A percentile compares a stretch with the other conserved stretches of the same genome.
Conservation (phyloP, 352 stramenopile species). For the Phytophthora fragariaefolia region DNA sequence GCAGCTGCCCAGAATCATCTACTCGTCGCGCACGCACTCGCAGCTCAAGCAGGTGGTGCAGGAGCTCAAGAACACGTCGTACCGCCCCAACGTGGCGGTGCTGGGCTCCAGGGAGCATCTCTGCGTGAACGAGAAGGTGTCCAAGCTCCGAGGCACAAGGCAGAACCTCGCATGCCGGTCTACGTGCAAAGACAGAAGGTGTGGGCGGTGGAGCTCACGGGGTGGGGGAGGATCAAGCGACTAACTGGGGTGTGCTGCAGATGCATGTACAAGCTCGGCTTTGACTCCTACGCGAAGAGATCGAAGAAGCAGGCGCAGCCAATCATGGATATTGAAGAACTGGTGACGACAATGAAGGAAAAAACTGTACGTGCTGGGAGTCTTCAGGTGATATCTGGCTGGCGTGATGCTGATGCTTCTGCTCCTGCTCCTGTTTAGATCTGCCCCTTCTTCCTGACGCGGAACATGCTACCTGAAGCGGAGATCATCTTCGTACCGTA, state of each 20-base stretch:
- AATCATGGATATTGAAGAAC: constrained; percentile 99
- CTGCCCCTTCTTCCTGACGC: constrained; percentile 98
- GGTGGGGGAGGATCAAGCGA: too few species aligned
- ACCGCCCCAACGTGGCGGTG: constrained; percentile 88
- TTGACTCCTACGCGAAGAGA: constrained; percentile 64
- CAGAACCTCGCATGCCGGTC: constrained; percentile 90
- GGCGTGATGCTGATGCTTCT: too few species aligned
- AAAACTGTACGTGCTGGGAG: constrained; percentile 50
- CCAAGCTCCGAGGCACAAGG: constrained; percentile 78
- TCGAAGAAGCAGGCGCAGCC: constrained; percentile 59
- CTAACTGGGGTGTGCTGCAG: constrained; percentile 35
- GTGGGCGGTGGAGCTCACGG: too few species aligned
- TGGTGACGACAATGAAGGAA: constrained; percentile 90
- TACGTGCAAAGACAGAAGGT: constrained; percentile 91
- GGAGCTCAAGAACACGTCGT: constrained; percentile 96
- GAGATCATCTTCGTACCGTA: constrained; percentile 99
- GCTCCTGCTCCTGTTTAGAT: constrained; percentile 67
- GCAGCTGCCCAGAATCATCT: constrained; percentile 94
- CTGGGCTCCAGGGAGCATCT: constrained; percentile 97
- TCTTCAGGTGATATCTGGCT: not conserved
- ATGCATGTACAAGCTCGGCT: constrained; percentile 81
- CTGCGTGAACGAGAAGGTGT: constrained; percentile 96
- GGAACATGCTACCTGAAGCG: constrained; percentile 91
- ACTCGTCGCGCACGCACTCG: constrained; percentile 98
- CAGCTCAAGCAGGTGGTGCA: constrained; percentile 97